Evolutionary conservation across 2,329 filamentous ascomycete genomes (phyloP).

Genomic region (Pleurostoma richardsiae): DNA sequence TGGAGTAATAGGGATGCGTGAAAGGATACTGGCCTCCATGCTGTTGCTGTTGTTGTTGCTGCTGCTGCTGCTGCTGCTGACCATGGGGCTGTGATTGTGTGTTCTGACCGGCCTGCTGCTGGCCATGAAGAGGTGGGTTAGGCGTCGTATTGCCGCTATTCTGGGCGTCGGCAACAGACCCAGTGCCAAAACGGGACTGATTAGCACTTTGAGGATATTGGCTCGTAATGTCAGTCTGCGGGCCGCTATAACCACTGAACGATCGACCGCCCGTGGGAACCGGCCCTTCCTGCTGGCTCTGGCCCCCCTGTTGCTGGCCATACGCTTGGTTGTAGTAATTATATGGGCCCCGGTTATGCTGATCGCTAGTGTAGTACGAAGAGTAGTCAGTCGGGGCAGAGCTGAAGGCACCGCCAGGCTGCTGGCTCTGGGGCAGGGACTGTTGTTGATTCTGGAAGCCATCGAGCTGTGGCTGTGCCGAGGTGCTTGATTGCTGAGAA

Average conservation of each 20-base stretch:
- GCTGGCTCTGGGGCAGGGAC: slow-evolving; percentile 51
- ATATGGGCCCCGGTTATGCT: slow-evolving; percentile 68
- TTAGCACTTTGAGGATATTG: slow-evolving; percentile 72
- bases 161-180: slow-evolving; percentile 61
- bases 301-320: slow-evolving; percentile 48
- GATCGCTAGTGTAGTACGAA: slow-evolving; percentile 78
- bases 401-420: slow-evolving; percentile 62
- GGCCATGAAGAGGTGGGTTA: slow-evolving; percentile 63
- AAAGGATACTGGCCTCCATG: slow-evolving; percentile 39
- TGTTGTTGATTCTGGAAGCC: slow-evolving; percentile 53
- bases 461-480: slow-evolving; percentile 54
- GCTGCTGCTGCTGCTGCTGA: slow-evolving; percentile 35
- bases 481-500: slow-evolving; percentile 41
- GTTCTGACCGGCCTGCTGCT: slow-evolving; percentile 24
- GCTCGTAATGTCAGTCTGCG: slow-evolving; percentile 58
- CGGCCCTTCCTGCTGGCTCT: slow-evolving; percentile 62
- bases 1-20: slow-evolving; percentile 55
- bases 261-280: slow-evolving; percentile 41
- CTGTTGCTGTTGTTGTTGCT: slow-evolving; percentile 25
- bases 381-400: slow-evolving; percentile 76
- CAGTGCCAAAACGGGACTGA: slow-evolving; percentile 54
- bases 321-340: slow-evolving; percentile 69
- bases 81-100: slow-evolving; percentile 29
- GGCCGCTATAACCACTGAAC: slow-evolving; percentile 68
- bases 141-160: slow-evolving; percentile 89